Evolutionary conservation across 495 filamentous ascomycete genomes (phyloP), one percentile per base, ranked within the genome.

Genomic region (Hypoxylon fuscum): DNA sequence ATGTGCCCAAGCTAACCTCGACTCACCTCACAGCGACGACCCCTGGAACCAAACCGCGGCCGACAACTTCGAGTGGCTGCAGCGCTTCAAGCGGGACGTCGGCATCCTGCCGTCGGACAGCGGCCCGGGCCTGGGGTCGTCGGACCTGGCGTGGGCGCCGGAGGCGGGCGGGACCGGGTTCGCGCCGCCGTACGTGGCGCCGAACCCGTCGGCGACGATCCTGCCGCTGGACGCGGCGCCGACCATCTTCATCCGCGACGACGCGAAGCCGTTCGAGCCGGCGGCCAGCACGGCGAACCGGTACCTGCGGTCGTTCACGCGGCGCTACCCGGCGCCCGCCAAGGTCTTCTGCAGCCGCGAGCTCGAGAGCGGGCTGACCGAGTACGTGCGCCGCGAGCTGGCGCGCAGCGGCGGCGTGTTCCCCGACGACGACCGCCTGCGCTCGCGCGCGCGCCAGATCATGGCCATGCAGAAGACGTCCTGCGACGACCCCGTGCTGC

Each of bases 11-110:
- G 11, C 51, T 67, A 58, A 82, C 49, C 78, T 76, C 25, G 25
- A 8, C 8, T 3, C 49, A 71, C 23, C 62, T 17, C 59, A 44
- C 22, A 82, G 79, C 55, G 85, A 87, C 67, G 88, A 90, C 66
- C 82, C 85, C 3, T 90, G 87, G 87, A 90, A 90, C 69, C 86
- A 89, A 72, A 91, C 88, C 0, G 85, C 87, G 10, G 88, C 88
- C 32, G 88, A 91, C 69, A 90, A 91, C 58, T 78, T 81, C 15
- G 80, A 89, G 40, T 91, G 88, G 88, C 79, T 91, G 1, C 81
- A 83, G 55, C 76, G 87, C 32, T 83, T 91, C 68, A 91, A 91
- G 69, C 84, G 85, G 3, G 83, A 87, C 59, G 78, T 77, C 32
- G 86, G 87, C 7, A 76, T 90, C 43, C 71, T 82, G 2, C 73